phyloP scores from a whole-genome alignment of 108 stramenopile genomes.

The Ochromonas danica region DNA sequence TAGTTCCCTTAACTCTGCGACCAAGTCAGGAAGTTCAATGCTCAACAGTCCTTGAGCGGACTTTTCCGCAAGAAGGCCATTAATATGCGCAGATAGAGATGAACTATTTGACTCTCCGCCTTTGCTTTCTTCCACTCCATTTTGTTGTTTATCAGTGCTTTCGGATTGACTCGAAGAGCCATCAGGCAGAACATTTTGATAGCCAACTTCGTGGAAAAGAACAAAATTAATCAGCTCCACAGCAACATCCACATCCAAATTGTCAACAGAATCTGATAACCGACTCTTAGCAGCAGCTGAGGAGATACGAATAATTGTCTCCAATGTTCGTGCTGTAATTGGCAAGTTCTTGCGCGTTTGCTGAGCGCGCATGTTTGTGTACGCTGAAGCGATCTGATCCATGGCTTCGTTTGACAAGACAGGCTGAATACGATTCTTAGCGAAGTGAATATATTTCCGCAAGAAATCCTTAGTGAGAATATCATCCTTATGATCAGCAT shows the following conservation, averaged over 20 bases:
- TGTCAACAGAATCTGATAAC: constrained; percentile 32
- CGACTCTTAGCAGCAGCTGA: constrained; percentile 93
- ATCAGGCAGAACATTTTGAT: not conserved
- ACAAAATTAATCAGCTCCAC: constrained; percentile 39
- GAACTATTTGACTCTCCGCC: too few relatives aligned
- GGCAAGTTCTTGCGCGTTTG: constrained; percentile 56
- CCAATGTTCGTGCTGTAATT: constrained; percentile 93
- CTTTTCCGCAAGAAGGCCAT: too few relatives aligned
- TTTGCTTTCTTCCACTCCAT: too few relatives aligned
- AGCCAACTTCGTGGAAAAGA: constrained; percentile 38
- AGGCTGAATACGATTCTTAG: constrained; percentile 83
- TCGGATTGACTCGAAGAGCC: too few relatives aligned
- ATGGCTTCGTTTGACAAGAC: constrained; percentile 83
- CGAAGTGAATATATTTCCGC: constrained; percentile 94
- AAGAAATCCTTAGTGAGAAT: constrained; percentile 87
- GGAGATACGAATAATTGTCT: constrained; percentile 94
- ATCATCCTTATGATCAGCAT: constrained; percentile 48
- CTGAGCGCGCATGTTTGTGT: constrained; percentile 88
- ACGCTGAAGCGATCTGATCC: constrained; percentile 87
- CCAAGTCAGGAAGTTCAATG: not conserved
- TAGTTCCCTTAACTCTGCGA: not conserved
- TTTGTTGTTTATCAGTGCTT: too few relatives aligned
- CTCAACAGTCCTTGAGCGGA: not conserved
- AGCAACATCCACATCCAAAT: constrained; percentile 33
- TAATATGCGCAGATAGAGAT: too few relatives aligned